Evolutionary conservation across 805 yeast species (phyloP).

Genomic region (Cyberlindnera japonica): DNA sequence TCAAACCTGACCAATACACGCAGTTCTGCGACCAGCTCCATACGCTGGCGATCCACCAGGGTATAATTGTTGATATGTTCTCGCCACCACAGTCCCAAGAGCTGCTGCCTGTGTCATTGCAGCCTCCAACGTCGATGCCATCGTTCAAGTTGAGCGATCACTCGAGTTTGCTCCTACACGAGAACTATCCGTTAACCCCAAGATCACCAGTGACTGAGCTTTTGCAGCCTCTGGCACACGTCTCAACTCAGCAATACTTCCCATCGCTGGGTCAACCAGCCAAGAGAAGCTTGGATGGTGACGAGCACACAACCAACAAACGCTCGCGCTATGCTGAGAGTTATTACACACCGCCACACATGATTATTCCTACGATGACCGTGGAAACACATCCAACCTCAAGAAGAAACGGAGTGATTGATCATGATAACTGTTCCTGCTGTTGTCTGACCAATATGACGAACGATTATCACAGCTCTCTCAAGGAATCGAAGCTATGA

Average conservation of each 20-base stretch:
- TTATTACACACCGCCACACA: no score
- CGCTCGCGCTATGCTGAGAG: no score
- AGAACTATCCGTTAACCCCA: constrained; percentile 22
- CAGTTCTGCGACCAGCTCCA: constrained; percentile 15
- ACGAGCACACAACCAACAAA: no score
- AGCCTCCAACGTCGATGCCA: constrained; percentile 1
- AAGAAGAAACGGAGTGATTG: no score
- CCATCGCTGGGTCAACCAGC: no score
- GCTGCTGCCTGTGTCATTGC: constrained; percentile 4
- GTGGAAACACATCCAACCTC: no score
- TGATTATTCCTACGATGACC: no score
- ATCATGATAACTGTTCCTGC: constrained; percentile 17
- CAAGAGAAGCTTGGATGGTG: no score
- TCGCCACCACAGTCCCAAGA: constrained; percentile 8
- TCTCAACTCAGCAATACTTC: not conserved
- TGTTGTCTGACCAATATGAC: constrained; percentile 22
- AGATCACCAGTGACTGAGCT: constrained; percentile 20
- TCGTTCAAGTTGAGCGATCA: not conserved
- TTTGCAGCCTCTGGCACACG: no score
- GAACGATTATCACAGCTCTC: constrained; percentile 15
- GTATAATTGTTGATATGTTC: constrained; percentile 4
- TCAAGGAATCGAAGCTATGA: constrained; percentile 12
- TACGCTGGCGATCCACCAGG: constrained; percentile 6
- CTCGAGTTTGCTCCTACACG: not conserved
- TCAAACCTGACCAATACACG: constrained; percentile 10